Base-by-base conservation (phyloP, 1,284 basidiomycete genomes). In the Malassezia vespertilionis region DNA sequence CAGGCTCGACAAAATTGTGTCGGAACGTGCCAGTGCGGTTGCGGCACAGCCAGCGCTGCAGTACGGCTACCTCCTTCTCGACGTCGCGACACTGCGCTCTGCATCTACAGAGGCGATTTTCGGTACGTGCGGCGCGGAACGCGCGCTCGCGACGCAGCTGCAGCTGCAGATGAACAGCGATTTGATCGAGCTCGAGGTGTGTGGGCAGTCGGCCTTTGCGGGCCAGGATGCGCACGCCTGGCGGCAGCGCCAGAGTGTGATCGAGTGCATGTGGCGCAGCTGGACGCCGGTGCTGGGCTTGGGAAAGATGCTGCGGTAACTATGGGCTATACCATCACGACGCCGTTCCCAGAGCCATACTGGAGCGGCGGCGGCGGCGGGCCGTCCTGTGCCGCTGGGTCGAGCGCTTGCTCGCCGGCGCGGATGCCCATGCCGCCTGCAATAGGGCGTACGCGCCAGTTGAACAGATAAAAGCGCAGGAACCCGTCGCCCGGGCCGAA, bases 401-500 rank as follows among this genome's bases (percentile, higher is more conserved):
- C 67, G 12, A 63, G 45, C 33, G 61, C 65, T 5, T 49, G 26
- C 37, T 70, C 67, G 11, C 60, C 62, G 7, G 64, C 50, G 30
- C 65, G 45, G 2, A 18, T 27, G 0, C 67, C 67, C 54, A 70
- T 63, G 3, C 67, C 67, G 4, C 67, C 67, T 2, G 63, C 54
- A 9, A 70, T 39, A 0, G 67, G 67, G 14, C 40, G 36, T 1
- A 63, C 58, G 10, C 60, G 45, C 67, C 67, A 70, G 42, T 70
- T 70, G 49, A 64, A 95, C 44, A 95, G 74, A 72, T 95, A 93
- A 72, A 82, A 86, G 58, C 86, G 84, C 35, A 96, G 76, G 68
- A 83, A 78, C 3, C 90, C 90, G 65, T 93, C 86, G 2, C 90
- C 90, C 5, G 77, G 75, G 7, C 87, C 90, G 63, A 95, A 96